phyloP scores from a whole-genome alignment of 1,284 basidiomycete genomes.

The Pyrrhoderma lamaoense region DNA sequence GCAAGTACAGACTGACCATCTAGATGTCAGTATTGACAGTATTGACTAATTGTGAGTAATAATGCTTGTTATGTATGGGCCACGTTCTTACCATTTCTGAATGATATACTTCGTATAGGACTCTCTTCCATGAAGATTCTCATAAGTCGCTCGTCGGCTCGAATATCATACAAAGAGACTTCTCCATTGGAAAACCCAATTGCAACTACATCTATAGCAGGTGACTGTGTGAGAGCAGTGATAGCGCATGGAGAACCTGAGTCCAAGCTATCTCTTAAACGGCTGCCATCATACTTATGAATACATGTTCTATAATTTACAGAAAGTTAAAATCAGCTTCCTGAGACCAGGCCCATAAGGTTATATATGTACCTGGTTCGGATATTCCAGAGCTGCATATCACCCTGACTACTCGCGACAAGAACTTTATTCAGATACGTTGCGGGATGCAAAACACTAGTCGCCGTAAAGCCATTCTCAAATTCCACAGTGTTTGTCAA shows the following conservation, averaged over 20 bases:
- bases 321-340: not conserved
- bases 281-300: slow-evolving; percentile 49
- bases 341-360: slow-evolving; percentile 3
- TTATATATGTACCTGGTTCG: slow-evolving; percentile 57
- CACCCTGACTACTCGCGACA: slow-evolving; percentile 76
- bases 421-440: slow-evolving; percentile 97
- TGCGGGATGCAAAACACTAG: slow-evolving; percentile 82
- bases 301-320: slow-evolving; percentile 48
- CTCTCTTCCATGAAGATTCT: slow-evolving; percentile 85
- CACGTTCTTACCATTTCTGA: slow-evolving; percentile 69
- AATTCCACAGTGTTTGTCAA: slow-evolving; percentile 65
- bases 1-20: slow-evolving; percentile 86
- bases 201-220: slow-evolving; percentile 93
- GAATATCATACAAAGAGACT: slow-evolving; percentile 84
- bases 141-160: slow-evolving; percentile 84
- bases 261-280: slow-evolving; percentile 42
- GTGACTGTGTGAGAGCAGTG: slow-evolving; percentile 81
- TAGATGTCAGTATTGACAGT: slow-evolving; percentile 25
- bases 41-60: slow-evolving; percentile 12
- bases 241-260: slow-evolving; percentile 50
- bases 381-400: slow-evolving; percentile 93
- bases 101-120: slow-evolving; percentile 68
- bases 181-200: slow-evolving; percentile 86
- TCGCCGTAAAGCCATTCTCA: slow-evolving; percentile 76
- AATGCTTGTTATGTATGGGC: slow-evolving; percentile 1